Percentiles rank a stretch among this genome's conserved stretches.
phyloP scores from a whole-genome alignment of 768 basidiomycete genomes.

The Suillus ampliporus region DNA sequence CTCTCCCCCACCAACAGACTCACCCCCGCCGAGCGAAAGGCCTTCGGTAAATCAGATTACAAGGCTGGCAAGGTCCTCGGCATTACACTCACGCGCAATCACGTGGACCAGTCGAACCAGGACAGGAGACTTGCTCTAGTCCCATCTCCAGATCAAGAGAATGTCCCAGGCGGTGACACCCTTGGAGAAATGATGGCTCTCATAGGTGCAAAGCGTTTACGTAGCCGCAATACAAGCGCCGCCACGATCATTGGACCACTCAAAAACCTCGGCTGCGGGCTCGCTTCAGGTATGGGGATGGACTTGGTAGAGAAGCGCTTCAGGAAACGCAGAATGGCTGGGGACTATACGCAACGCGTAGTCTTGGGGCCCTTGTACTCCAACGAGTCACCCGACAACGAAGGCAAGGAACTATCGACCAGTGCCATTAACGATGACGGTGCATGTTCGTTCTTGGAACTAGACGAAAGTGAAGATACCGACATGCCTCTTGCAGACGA shows the following conservation, averaged over 20 bases:
- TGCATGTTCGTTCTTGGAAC: slow-evolving; percentile 7
- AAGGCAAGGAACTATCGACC: slow-evolving; percentile 4
- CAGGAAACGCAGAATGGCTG: slow-evolving; percentile 11
- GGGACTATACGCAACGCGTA: slow-evolving; percentile 8
- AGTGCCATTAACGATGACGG: slow-evolving; percentile 6
- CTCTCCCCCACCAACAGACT: slow-evolving; percentile 16
- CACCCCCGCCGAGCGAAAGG: slow-evolving; percentile 15
- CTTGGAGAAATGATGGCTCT: slow-evolving; percentile 16
- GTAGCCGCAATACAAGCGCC: slow-evolving; percentile 10
- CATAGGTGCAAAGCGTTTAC: slow-evolving; percentile 16
- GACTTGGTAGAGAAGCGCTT: background rate
- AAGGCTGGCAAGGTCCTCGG: slow-evolving; percentile 23
- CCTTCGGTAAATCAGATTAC: slow-evolving; percentile 16
- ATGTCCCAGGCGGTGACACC: background rate
- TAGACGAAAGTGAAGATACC: slow-evolving; percentile 9
- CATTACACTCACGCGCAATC: slow-evolving; percentile 23
- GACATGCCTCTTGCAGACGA: slow-evolving; percentile 2
- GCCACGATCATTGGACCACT: slow-evolving; percentile 13
- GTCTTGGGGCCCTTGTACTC: background rate
- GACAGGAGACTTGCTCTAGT: background rate
- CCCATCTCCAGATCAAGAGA: background rate
- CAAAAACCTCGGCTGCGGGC: slow-evolving; percentile 10
- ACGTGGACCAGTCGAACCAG: background rate
- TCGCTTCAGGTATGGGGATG: slow-evolving; percentile 6
- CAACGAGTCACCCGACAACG: background rate